Evolutionary conservation across 768 basidiomycete species (phyloP).

Genomic region (Polyporus arcularius): DNA sequence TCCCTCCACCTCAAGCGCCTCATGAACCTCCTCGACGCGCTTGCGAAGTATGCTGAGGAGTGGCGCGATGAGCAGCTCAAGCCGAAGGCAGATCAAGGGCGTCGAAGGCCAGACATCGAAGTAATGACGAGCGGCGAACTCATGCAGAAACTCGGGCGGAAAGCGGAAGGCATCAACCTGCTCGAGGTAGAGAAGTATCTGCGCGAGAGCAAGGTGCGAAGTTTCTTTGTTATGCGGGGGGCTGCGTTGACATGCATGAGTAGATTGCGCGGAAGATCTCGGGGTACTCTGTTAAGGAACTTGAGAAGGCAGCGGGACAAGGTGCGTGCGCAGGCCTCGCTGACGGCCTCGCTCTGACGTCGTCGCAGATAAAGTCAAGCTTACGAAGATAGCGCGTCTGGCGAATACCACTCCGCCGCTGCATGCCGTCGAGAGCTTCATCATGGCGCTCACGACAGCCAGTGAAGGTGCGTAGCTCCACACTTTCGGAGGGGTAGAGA

Average conservation of each 20-base stretch:
- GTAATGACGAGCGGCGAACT: conserved; percentile 73
- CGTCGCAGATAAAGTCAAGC: conserved; percentile 25
- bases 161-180: conserved; percentile 75
- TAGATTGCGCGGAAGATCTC: conserved; percentile 80
- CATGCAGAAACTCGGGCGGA: conserved; percentile 63
- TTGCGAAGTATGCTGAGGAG: conserved; percentile 58
- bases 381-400: conserved; percentile 27
- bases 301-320: conserved; percentile 29
- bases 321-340: conserved; percentile 12
- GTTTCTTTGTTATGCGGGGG: background rate
- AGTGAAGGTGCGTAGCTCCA: conserved; percentile 56
- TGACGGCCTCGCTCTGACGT: background rate
- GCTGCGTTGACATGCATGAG: background rate
- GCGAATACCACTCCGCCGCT: conserved; percentile 66
- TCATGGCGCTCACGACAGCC: conserved; percentile 73
- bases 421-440: conserved; percentile 77
- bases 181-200: conserved; percentile 83
- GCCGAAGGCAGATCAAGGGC: background rate
- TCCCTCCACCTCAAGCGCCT: conserved; percentile 80
- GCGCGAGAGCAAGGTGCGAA: conserved; percentile 74
- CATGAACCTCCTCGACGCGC: conserved; percentile 66
- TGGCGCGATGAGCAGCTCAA: conserved; percentile 45
- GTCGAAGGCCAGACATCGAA: conserved; percentile 36
- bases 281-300: conserved; percentile 61
- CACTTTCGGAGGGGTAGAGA: background rate